A percentile compares a stretch with the other conserved stretches of the same genome.
Evolutionary conservation across 1,284 basidiomycete genomes (phyloP).

Genomic region (Microbotryomycetes sp.): DNA sequence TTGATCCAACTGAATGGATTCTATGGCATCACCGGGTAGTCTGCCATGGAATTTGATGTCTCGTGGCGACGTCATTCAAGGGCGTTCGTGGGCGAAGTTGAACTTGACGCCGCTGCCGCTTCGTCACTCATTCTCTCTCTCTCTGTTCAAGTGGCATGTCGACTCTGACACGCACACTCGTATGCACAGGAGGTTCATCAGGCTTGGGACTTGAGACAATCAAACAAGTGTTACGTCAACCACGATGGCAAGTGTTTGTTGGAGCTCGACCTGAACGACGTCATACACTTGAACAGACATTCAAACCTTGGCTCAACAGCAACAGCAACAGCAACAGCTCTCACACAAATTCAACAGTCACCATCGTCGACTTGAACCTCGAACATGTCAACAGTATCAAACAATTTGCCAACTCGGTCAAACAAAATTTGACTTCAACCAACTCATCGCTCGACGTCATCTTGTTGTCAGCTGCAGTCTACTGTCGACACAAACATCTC

Average conservation of each 20-base stretch:
- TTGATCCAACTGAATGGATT: no score
- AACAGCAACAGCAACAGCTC: background rate
- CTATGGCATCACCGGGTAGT: constrained; percentile 1
- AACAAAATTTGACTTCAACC: background rate
- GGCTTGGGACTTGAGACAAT: constrained; percentile 13
- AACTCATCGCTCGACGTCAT: constrained; percentile 9
- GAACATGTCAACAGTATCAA: background rate
- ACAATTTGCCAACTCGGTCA: background rate
- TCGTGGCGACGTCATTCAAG: no score
- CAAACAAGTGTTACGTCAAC: background rate
- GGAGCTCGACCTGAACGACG: background rate
- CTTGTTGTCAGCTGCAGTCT: constrained; percentile 20
- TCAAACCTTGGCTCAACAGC: background rate
- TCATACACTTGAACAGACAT: background rate
- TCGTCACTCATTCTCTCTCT: no score
- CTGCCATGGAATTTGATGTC: background rate
- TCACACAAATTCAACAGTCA: background rate
- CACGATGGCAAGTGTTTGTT: background rate
- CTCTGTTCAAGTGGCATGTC: no score
- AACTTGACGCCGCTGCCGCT: no score
- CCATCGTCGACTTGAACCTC: constrained; percentile 7
- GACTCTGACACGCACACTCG: constrained; percentile 1
- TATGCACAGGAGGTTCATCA: constrained; percentile 9
- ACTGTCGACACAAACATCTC: background rate
- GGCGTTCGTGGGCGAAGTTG: no score